phyloP scores from a whole-genome alignment of 176 grass and related monocot species.

The Zea mays region DNA sequence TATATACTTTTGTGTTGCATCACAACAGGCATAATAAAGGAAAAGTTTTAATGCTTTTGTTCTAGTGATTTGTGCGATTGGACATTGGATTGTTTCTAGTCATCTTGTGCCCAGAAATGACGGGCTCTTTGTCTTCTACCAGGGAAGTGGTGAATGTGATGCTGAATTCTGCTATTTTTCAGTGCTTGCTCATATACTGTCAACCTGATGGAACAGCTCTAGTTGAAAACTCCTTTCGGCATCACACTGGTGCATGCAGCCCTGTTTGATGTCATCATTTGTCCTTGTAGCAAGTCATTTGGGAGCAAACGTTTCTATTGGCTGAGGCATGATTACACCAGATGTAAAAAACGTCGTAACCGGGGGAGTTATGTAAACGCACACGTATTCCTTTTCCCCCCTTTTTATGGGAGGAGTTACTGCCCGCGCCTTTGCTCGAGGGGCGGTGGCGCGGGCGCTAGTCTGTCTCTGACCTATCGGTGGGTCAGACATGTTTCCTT shows the following conservation, averaged over 20 bases:
- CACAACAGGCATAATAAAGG: not conserved
- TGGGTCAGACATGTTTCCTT: too few species aligned
- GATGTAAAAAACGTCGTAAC: too few species aligned
- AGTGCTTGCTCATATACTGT: conserved; percentile 15
- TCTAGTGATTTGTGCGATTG: conserved; percentile 2
- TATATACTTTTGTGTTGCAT: not conserved
- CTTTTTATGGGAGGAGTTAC: too few species aligned
- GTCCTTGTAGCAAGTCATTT: conserved; percentile 8
- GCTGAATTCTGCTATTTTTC: conserved; percentile 16
- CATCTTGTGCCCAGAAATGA: conserved; percentile 31
- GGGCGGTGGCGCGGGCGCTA: too few species aligned
- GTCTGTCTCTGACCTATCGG: too few species aligned
- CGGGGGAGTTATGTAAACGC: too few species aligned
- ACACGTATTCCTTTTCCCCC: too few species aligned
- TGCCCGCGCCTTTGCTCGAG: too few species aligned
- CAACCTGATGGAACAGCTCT: conserved; percentile 8
- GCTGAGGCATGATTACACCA: not conserved
- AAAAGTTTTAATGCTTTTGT: not conserved
- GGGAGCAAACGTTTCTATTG: conserved; percentile 21
- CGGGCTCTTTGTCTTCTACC: conserved; percentile 17
- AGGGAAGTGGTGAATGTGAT: conserved; percentile 5
- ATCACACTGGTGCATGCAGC: not conserved
- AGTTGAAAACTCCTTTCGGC: not conserved
- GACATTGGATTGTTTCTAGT: conserved; percentile 10
- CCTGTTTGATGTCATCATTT: conserved; percentile 22